Conservation (phyloP, 2,329 filamentous ascomycete genomes). For the Capronia epimyces region DNA sequence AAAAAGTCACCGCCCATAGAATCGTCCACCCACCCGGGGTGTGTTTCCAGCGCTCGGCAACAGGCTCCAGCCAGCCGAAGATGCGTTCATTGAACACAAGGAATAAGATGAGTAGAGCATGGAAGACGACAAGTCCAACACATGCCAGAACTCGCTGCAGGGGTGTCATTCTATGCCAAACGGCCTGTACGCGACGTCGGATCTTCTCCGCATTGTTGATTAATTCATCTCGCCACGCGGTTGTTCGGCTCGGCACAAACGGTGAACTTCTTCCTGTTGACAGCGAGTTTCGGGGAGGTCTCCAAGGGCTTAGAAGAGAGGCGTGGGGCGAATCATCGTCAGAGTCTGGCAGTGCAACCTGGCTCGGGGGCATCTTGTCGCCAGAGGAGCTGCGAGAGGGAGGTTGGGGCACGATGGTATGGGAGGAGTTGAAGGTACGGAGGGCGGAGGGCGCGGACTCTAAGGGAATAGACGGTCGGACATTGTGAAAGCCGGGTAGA, state of each 20-base stretch:
- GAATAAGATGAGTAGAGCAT: slow-evolving; percentile 60
- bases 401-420: background rate
- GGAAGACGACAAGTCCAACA: slow-evolving; percentile 46
- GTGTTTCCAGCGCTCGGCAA: slow-evolving; percentile 70
- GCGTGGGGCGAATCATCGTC: slow-evolving; percentile 27
- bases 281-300: slow-evolving; percentile 36
- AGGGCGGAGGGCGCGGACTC: background rate
- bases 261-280: slow-evolving; percentile 39
- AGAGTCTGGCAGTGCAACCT: slow-evolving; percentile 28
- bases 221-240: slow-evolving; percentile 35
- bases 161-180: slow-evolving; percentile 41
- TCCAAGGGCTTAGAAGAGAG: slow-evolving; percentile 48
- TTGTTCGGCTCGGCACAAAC: slow-evolving; percentile 33
- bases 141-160: slow-evolving; percentile 58
- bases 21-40: slow-evolving; percentile 67
- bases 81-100: slow-evolving; percentile 74
- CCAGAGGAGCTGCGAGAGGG: background rate
- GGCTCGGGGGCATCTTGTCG: slow-evolving; percentile 10
- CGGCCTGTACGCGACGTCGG: slow-evolving; percentile 33
- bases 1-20: slow-evolving; percentile 68
- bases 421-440: background rate
- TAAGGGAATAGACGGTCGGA: background rate
- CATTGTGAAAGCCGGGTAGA: background rate
- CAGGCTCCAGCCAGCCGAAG: slow-evolving; percentile 67
- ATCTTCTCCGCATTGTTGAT: slow-evolving; percentile 36